phyloP scores from a whole-genome alignment of 2,329 filamentous ascomycete species.

The Pseudomassariella vexata region DNA sequence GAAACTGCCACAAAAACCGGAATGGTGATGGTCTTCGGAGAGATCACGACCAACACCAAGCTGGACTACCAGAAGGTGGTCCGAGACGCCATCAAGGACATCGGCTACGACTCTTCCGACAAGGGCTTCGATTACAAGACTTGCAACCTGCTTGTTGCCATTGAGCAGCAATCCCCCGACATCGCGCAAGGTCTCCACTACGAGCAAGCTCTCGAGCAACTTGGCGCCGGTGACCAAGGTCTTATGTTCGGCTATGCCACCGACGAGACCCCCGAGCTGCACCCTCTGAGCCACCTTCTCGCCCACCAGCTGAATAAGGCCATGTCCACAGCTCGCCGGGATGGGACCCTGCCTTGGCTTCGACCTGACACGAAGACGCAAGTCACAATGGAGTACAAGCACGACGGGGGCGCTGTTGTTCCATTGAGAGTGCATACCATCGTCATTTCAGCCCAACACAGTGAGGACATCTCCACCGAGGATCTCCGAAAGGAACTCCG shows the following conservation, averaged over 20 bases:
- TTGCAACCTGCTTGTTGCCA: constrained; percentile 95
- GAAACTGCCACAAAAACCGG: constrained; percentile 99
- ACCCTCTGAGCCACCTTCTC: constrained; percentile 88
- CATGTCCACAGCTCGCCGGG: constrained; percentile 83
- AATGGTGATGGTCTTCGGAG: constrained; percentile 98
- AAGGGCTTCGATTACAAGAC: constrained; percentile 99
- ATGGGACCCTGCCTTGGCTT: constrained; percentile 87
- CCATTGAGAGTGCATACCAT: constrained; percentile 93
- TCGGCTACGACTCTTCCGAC: constrained; percentile 92
- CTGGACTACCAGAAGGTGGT: constrained; percentile 99
- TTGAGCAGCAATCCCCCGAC: constrained; percentile 98
- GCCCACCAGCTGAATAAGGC: constrained; percentile 96
- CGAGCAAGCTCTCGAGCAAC: constrained; percentile 93
- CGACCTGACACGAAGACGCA: constrained; percentile 99
- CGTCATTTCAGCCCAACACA: constrained; percentile 94
- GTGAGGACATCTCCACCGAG: constrained; percentile 81
- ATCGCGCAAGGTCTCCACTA: constrained; percentile 99
- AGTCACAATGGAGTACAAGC: constrained; percentile 97
- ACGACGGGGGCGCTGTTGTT: constrained; percentile 89
- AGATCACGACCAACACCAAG: constrained; percentile 94
- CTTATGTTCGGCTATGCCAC: constrained; percentile 99
- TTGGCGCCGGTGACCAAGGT: constrained; percentile 98
- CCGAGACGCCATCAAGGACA: constrained; percentile 92
- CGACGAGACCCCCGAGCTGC: constrained; percentile 95
- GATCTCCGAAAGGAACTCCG: constrained; percentile 87